Conservation (phyloP, 1,284 basidiomycete genomes). For the Malassezia slooffiae region DNA sequence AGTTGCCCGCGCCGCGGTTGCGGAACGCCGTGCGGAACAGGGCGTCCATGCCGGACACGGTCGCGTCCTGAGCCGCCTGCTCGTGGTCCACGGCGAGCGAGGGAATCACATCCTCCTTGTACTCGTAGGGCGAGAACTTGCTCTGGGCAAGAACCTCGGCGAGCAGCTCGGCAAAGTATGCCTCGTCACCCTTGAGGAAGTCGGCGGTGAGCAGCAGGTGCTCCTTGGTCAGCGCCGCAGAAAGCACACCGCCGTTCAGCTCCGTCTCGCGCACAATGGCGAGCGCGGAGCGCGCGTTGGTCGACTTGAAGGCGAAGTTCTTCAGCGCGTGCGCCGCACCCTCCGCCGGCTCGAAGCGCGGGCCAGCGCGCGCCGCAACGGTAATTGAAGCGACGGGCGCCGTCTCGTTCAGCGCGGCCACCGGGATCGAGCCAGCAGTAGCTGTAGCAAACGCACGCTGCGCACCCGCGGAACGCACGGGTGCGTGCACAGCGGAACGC, state of each 20-base stretch:
- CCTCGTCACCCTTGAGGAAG: conserved; percentile 89
- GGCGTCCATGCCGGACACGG: conserved; percentile 32
- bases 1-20: conserved; percentile 36
- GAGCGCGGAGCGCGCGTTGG: conserved; percentile 62
- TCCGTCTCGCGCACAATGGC: conserved; percentile 85
- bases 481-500: conserved; percentile 12
- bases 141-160: conserved; percentile 35
- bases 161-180: conserved; percentile 40
- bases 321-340: conserved; percentile 15
- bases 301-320: conserved; percentile 38
- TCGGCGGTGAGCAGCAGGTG: conserved; percentile 85
- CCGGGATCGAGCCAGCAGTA: conserved; percentile 6
- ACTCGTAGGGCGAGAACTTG: conserved; percentile 40
- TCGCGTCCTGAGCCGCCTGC: conserved; percentile 27
- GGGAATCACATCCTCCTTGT: conserved; percentile 42
- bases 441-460: conserved; percentile 2
- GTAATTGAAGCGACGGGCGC: conserved; percentile 14
- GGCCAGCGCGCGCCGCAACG: conserved; percentile 14
- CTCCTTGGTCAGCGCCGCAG: conserved; percentile 73
- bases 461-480: conserved; percentile 11
- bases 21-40: conserved; percentile 43
- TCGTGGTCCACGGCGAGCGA: conserved; percentile 33
- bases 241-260: conserved; percentile 84
- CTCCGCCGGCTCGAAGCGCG: conserved; percentile 11
- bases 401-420: conserved; percentile 9